These are phyloP conservation scores for Brassica hybrid DNA, from an alignment of 441 rosid species.

Conservation along the genomic window DNA sequence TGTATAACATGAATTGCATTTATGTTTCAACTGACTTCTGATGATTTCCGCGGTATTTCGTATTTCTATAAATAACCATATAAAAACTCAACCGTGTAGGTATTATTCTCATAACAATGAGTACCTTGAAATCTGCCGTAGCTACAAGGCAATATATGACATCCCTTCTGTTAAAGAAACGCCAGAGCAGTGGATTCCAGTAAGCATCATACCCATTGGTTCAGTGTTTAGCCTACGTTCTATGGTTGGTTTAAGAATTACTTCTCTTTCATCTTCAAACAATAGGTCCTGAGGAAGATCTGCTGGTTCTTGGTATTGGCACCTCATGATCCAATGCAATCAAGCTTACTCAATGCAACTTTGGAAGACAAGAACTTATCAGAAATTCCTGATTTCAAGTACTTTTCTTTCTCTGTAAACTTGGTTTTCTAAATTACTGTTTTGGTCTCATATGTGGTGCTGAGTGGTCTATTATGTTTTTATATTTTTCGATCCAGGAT, in stretches of 20 bases:
- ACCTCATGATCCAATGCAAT: constrained; percentile 95
- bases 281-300: constrained; percentile 86
- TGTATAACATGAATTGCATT: not conserved
- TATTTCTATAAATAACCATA: not conserved
- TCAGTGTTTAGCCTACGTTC: too few species aligned
- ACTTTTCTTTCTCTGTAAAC: constrained; percentile 21
- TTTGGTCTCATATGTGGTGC: constrained; percentile 1
- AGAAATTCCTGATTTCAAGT: constrained; percentile 90
- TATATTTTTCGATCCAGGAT: constrained; percentile 52
- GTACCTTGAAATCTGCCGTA: constrained; percentile 91
- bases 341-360: constrained; percentile 88
- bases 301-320: constrained; percentile 92
- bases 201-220: constrained; percentile 41
- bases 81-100: constrained; percentile 50
- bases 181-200: constrained; percentile 83
- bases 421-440: constrained; percentile 8
- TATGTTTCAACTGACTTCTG: not conserved
- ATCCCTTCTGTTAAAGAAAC: constrained; percentile 83
- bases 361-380: constrained; percentile 86
- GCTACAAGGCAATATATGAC: constrained; percentile 95
- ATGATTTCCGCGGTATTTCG: not conserved
- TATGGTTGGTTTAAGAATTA: too few species aligned
- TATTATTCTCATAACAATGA: constrained; percentile 86
- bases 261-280: constrained; percentile 24
- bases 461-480: not conserved